phyloP scores from a whole-genome alignment of 805 yeast species.

The Spathaspora sp. region DNA sequence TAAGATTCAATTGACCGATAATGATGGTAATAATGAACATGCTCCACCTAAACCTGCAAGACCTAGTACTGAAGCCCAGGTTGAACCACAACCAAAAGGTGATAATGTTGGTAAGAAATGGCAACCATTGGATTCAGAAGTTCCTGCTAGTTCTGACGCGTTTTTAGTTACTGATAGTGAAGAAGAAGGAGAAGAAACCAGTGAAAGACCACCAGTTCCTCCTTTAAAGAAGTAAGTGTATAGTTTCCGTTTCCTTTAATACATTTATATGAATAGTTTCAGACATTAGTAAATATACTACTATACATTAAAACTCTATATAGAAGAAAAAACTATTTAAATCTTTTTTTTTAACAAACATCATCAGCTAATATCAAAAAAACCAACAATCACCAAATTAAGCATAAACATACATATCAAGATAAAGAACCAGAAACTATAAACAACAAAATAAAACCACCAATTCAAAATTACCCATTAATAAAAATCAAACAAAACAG shows the following conservation, averaged over 20 bases:
- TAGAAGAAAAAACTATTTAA: not conserved
- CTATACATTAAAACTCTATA: not conserved
- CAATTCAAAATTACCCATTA: not conserved
- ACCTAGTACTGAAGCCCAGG: conserved; percentile 1
- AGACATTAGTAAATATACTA: not conserved
- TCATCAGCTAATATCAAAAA: not conserved
- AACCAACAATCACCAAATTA: not conserved
- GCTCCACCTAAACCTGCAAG: conserved; percentile 8
- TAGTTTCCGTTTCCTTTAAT: not conserved
- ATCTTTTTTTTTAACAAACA: not conserved
- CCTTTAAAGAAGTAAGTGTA: conserved; percentile 5
- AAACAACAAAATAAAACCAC: not conserved
- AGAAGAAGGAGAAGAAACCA: conserved; percentile 28
- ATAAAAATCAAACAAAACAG: not conserved
- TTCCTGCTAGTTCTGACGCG: conserved; percentile 40
- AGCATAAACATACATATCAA: not conserved
- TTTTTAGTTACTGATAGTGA: conserved; percentile 43
- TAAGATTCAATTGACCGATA: conserved; percentile 40
- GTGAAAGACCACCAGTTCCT: conserved; percentile 1
- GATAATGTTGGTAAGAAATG: conserved; percentile 20
- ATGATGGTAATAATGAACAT: conserved; percentile 14
- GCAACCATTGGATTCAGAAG: conserved; percentile 37
- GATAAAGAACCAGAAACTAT: not conserved
- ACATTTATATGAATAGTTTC: not conserved
- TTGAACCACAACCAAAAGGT: not conserved